These are phyloP conservation scores for Torulaspora delbrueckii DNA, from an alignment of 805 yeast genomes.

Conservation along the genomic window DNA sequence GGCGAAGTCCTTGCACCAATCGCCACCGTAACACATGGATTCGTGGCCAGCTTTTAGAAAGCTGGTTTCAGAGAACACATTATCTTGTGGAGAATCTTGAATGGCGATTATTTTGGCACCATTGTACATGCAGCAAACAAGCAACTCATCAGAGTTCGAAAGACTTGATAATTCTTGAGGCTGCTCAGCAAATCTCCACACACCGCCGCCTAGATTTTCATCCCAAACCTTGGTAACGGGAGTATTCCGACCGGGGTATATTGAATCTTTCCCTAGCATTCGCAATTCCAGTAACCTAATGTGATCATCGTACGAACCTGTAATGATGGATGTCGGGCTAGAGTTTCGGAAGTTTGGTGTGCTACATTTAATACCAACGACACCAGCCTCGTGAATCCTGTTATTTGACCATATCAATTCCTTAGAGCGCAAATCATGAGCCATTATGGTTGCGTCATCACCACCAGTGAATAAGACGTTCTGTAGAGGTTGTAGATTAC, in stretches of 20 bases:
- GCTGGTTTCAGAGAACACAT: conserved; percentile 22
- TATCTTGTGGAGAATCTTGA: conserved; percentile 33
- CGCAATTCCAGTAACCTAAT: conserved; percentile 67
- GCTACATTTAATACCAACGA: conserved; percentile 65
- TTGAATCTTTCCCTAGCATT: conserved; percentile 38
- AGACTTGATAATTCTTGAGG: conserved; percentile 29
- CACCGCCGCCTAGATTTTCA: conserved; percentile 80
- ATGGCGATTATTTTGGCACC: conserved; percentile 70
- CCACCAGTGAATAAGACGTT: conserved; percentile 81
- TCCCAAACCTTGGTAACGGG: conserved; percentile 44
- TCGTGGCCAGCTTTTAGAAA: conserved; percentile 64
- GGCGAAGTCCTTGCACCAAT: conserved; percentile 60
- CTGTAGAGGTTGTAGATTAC: conserved; percentile 46
- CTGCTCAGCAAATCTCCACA: conserved; percentile 81
- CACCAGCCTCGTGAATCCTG: conserved; percentile 84
- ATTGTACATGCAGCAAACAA: conserved; percentile 92
- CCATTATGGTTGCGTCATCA: conserved; percentile 73
- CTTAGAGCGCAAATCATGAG: conserved; percentile 58
- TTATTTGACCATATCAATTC: conserved; percentile 32
- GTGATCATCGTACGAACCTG: conserved; percentile 90
- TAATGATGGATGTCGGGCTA: conserved; percentile 39
- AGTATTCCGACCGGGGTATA: conserved; percentile 44
- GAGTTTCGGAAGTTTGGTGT: conserved; percentile 22
- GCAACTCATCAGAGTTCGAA: conserved; percentile 41
- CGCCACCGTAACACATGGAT: conserved; percentile 96